These are phyloP conservation scores for Paraphoma chrysanthemicola DNA, from an alignment of 2,329 filamentous ascomycete genomes.

Conservation along the genomic window DNA sequence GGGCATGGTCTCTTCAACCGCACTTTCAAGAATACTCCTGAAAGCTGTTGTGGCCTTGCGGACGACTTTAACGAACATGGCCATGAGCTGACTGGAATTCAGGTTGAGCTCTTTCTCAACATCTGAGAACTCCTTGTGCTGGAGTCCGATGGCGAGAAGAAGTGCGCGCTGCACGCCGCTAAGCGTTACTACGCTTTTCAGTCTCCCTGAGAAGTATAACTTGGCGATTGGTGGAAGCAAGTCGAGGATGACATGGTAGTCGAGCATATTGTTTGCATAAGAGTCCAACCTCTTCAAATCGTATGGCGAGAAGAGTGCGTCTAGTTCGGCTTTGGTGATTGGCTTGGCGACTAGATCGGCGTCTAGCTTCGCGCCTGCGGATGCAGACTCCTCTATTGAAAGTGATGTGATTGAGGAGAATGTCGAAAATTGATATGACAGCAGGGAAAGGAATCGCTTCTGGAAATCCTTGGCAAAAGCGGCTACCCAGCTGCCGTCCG, in stretches of 20 bases:
- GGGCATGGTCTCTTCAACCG: constrained; percentile 59
- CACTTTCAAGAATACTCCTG: constrained; percentile 74
- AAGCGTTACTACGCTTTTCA: constrained; percentile 72
- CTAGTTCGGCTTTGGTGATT: constrained; percentile 78
- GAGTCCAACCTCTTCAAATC: constrained; percentile 94
- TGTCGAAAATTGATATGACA: constrained; percentile 89
- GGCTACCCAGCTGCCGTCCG: constrained; percentile 82
- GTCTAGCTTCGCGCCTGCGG: constrained; percentile 72
- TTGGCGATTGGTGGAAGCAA: constrained; percentile 82
- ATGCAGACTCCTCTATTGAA: constrained; percentile 86
- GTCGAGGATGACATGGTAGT: constrained; percentile 97
- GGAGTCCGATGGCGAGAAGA: constrained; percentile 84
- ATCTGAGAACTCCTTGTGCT: constrained; percentile 84
- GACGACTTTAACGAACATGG: constrained; percentile 97
- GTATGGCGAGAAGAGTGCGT: constrained; percentile 82
- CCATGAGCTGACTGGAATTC: constrained; percentile 79
- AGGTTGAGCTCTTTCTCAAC: constrained; percentile 80
- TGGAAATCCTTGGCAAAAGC: constrained; percentile 95
- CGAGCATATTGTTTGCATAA: constrained; percentile 95
- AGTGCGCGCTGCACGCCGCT: constrained; percentile 86
- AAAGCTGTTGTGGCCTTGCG: constrained; percentile 86
- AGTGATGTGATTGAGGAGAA: constrained; percentile 82
- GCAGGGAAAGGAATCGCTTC: constrained; percentile 84
- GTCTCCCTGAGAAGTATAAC: constrained; percentile 82
- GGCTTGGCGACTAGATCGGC: constrained; percentile 56